A percentile compares a stretch with the other conserved stretches of the same genome.
phyloP scores from a whole-genome alignment of 139 green algal species.

The Chlamydomonas incerta region DNA sequence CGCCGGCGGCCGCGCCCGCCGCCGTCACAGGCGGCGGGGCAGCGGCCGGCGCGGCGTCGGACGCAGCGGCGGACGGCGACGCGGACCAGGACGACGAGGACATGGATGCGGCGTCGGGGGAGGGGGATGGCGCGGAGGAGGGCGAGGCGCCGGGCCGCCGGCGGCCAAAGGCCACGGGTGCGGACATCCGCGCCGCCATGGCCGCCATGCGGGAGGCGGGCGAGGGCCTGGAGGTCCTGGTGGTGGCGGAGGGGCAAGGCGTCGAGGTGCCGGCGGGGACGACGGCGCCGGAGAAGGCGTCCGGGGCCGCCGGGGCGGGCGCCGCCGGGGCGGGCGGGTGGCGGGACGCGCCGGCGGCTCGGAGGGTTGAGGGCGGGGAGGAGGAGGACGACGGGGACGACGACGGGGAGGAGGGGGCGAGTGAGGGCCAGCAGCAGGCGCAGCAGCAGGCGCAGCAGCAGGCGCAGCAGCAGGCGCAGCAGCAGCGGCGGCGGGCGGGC shows the following conservation, averaged over 20 bases:
- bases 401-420: neutral
- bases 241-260: neutral
- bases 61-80: neutral
- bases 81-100: neutral
- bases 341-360: neutral
- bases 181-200: slow-evolving; percentile 43
- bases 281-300: neutral
- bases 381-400: neutral
- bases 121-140: neutral
- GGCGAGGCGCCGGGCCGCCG: neutral
- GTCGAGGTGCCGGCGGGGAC: neutral
- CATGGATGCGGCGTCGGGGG: neutral
- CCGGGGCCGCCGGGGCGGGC: neutral
- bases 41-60: slow-evolving; percentile 14
- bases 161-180: neutral
- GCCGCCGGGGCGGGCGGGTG: neutral
- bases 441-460: neutral
- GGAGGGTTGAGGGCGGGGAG: neutral
- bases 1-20: neutral
- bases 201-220: slow-evolving; percentile 25
- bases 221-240: neutral
- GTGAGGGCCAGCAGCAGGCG: neutral
- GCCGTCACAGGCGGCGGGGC: neutral
- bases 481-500: neutral
- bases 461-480: neutral